phyloP scores from a whole-genome alignment of 148 eudicot species.

The Vaccinium darrowii region DNA sequence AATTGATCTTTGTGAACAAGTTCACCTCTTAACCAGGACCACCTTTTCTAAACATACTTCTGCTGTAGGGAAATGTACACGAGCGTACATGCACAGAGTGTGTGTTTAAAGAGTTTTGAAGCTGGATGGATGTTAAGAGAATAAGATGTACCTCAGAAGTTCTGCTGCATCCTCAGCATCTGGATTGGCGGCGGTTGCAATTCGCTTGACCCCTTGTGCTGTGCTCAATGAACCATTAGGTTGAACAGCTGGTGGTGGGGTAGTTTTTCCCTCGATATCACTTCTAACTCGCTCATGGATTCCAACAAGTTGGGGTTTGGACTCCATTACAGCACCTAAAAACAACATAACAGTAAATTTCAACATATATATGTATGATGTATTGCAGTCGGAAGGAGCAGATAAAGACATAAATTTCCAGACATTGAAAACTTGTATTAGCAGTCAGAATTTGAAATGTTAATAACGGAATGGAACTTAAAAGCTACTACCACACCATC shows the following conservation, averaged over 20 bases:
- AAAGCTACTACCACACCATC: background rate
- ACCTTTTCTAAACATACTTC: background rate
- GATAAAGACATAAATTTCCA: background rate
- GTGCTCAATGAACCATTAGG: conserved; percentile 31
- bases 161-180: conserved; percentile 63
- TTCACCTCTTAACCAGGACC: background rate
- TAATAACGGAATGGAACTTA: background rate
- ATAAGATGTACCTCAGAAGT: conserved; percentile 61
- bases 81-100: background rate
- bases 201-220: conserved; percentile 50
- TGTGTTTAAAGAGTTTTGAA: background rate
- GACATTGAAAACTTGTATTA: background rate
- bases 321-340: conserved; percentile 81
- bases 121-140: background rate
- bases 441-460: background rate
- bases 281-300: conserved; percentile 94
- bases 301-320: conserved; percentile 82
- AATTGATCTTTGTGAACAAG: background rate
- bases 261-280: conserved; percentile 55
- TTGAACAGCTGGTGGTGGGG: conserved; percentile 38
- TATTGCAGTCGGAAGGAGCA: background rate
- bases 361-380: background rate
- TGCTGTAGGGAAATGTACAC: background rate
- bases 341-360: conserved; percentile 1
- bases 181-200: conserved; percentile 57